Percentiles rank a stretch among this genome's conserved stretches.
phyloP scores from a whole-genome alignment of 2,329 filamentous ascomycete species.

The Fusarium ambrosium region DNA sequence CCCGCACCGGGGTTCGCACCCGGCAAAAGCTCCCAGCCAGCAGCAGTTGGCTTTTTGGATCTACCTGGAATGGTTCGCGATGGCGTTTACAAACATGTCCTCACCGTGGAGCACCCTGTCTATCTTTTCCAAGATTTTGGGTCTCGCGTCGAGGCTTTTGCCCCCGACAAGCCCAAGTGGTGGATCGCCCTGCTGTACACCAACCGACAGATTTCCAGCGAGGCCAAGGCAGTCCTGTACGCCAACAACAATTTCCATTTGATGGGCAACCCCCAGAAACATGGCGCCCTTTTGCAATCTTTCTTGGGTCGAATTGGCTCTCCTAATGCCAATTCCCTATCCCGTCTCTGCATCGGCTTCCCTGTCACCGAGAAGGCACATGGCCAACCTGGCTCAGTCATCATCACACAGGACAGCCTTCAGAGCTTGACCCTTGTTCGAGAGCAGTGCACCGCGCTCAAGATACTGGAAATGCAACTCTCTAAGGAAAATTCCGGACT shows the following conservation, averaged over 20 bases:
- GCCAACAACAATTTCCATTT: slow-evolving; percentile 14
- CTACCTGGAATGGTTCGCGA: neutral
- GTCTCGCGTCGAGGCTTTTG: slow-evolving; percentile 20
- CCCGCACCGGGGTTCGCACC: neutral
- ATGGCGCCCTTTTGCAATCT: slow-evolving; percentile 13
- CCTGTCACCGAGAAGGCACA: slow-evolving; percentile 4
- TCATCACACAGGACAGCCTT: slow-evolving; percentile 18
- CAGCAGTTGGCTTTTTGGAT: neutral
- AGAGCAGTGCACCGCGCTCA: slow-evolving; percentile 15
- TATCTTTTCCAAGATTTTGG: slow-evolving; percentile 23
- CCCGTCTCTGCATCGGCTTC: slow-evolving; percentile 24
- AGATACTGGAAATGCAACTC: slow-evolving; percentile 19
- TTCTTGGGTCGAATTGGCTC: slow-evolving; percentile 23
- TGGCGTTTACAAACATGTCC: slow-evolving; percentile 14
- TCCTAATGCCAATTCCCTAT: slow-evolving; percentile 12
- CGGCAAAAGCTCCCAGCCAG: neutral
- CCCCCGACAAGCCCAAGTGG: slow-evolving; percentile 12
- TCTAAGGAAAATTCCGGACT: slow-evolving; percentile 10
- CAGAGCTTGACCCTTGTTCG: slow-evolving; percentile 13
- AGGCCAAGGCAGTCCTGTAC: slow-evolving; percentile 23
- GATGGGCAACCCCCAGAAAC: slow-evolving; percentile 12
- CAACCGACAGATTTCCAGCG: slow-evolving; percentile 15
- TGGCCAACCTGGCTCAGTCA: neutral
- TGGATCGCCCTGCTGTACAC: slow-evolving; percentile 25
- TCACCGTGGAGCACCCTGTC: slow-evolving; percentile 17